phyloP scores from a whole-genome alignment of 768 basidiomycete genomes.

The Suillus decipiens region DNA sequence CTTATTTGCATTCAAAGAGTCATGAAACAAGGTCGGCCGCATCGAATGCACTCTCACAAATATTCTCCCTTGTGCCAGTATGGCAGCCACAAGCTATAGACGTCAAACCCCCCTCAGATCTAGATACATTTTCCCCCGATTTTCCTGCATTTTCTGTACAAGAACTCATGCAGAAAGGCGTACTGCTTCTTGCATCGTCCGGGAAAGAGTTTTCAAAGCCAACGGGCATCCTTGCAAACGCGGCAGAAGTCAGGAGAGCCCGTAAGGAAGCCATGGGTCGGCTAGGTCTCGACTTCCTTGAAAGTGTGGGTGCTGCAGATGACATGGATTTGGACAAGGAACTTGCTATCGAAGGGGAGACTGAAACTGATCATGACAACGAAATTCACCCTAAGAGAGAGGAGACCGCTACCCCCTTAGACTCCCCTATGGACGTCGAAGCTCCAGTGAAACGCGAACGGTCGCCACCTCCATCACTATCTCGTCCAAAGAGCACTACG shows the following conservation, averaged over 20 bases:
- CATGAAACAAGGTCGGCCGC: slow-evolving; percentile 91
- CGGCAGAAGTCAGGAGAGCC: slow-evolving; percentile 82
- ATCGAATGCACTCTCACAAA: slow-evolving; percentile 83
- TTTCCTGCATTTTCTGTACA: slow-evolving; percentile 78
- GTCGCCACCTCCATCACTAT: slow-evolving; percentile 31
- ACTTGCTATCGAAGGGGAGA: slow-evolving; percentile 58
- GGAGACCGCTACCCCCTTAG: slow-evolving; percentile 29
- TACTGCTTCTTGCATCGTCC: slow-evolving; percentile 84
- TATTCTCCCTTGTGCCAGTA: slow-evolving; percentile 80
- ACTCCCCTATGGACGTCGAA: slow-evolving; percentile 49
- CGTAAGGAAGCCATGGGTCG: slow-evolving; percentile 88
- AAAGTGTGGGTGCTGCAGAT: slow-evolving; percentile 66
- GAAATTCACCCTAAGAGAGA: slow-evolving; percentile 43
- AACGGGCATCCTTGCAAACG: slow-evolving; percentile 65
- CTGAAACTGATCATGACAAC: slow-evolving; percentile 46
- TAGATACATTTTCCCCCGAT: slow-evolving; percentile 43
- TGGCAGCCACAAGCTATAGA: slow-evolving; percentile 53
- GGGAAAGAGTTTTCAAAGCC: slow-evolving; percentile 90
- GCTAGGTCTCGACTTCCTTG: slow-evolving; percentile 85
- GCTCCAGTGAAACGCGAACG: slow-evolving; percentile 41
- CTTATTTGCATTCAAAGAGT: slow-evolving; percentile 89
- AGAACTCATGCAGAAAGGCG: slow-evolving; percentile 74
- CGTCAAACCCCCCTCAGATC: slow-evolving; percentile 27
- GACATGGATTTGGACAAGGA: slow-evolving; percentile 89
- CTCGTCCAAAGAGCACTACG: slow-evolving; percentile 45